Conservation (phyloP, 768 basidiomycete species). For the Leccinum barrowsii region DNA sequence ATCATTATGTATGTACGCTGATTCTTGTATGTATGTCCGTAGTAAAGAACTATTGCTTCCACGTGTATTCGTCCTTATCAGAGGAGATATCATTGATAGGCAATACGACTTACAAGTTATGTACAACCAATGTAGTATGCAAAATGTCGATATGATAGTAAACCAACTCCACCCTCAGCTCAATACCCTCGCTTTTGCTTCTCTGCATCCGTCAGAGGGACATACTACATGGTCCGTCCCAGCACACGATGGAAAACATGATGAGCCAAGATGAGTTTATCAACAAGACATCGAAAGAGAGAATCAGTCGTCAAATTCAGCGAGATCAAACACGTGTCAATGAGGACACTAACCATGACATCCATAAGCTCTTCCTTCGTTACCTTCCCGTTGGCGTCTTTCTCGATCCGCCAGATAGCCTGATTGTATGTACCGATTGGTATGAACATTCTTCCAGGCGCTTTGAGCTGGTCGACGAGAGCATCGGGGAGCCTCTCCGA, state of each 20-base stretch:
- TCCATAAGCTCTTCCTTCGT: constrained; percentile 67
- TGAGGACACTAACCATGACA: constrained; percentile 58
- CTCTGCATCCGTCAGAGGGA: constrained; percentile 65
- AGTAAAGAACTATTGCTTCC: background rate
- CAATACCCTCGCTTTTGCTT: constrained; percentile 34
- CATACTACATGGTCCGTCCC: constrained; percentile 43
- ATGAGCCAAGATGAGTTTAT: background rate
- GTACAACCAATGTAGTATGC: no score
- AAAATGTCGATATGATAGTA: no score
- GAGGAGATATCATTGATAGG: background rate
- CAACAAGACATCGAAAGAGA: background rate
- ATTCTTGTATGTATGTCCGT: background rate
- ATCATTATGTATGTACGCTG: constrained; percentile 13
- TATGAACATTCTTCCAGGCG: constrained; percentile 85
- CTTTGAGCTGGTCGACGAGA: constrained; percentile 75
- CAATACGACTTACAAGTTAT: background rate
- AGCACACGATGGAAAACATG: background rate
- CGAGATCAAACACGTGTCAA: constrained; percentile 3
- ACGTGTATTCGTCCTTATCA: background rate
- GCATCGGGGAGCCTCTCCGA: constrained; percentile 67
- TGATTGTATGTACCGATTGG: constrained; percentile 70
- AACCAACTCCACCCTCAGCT: background rate
- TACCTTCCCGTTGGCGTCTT: constrained; percentile 65
- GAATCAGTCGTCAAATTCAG: constrained; percentile 12
- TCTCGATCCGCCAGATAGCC: constrained; percentile 75